These are phyloP conservation scores for Dipodascopsis uninucleata DNA, from an alignment of 805 yeast genomes.

Conservation along the genomic window DNA sequence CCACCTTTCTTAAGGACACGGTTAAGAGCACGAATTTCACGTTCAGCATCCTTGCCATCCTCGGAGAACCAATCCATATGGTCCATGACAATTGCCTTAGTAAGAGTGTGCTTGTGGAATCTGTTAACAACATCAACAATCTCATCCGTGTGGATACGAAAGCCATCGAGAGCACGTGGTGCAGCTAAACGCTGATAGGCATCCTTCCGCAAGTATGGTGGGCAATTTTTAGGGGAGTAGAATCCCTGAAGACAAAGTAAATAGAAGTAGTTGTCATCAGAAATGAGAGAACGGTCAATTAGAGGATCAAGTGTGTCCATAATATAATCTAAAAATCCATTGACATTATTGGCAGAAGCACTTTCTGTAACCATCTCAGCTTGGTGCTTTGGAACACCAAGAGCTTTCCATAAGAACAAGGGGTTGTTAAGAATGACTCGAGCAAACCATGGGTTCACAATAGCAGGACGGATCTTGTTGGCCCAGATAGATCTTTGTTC, in stretches of 20 bases:
- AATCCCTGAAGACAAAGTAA: slow-evolving; percentile 61
- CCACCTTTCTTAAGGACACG: slow-evolving; percentile 65
- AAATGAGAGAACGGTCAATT: slow-evolving; percentile 56
- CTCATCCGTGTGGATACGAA: slow-evolving; percentile 76
- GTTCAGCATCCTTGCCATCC: slow-evolving; percentile 55
- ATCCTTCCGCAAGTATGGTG: slow-evolving; percentile 62
- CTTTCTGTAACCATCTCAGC: slow-evolving; percentile 58
- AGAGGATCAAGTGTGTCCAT: slow-evolving; percentile 77
- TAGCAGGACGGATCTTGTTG: slow-evolving; percentile 57
- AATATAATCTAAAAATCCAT: slow-evolving; percentile 65
- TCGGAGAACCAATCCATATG: slow-evolving; percentile 91
- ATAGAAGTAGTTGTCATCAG: slow-evolving; percentile 74
- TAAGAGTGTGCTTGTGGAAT: slow-evolving; percentile 56
- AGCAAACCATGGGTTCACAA: slow-evolving; percentile 67
- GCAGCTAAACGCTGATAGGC: slow-evolving; percentile 52
- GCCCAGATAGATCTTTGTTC: slow-evolving; percentile 69
- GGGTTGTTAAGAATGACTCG: slow-evolving; percentile 74
- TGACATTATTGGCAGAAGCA: too few species aligned
- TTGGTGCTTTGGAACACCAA: slow-evolving; percentile 86
- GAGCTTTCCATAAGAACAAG: slow-evolving; percentile 79
- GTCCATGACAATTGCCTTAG: slow-evolving; percentile 81
- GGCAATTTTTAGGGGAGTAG: slow-evolving; percentile 64
- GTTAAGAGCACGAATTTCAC: slow-evolving; percentile 62
- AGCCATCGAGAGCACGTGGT: slow-evolving; percentile 57
- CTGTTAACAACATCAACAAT: slow-evolving; percentile 71